These are phyloP conservation scores for Babesia bigemina DNA, from an alignment of 169 alveolate genomes.

Conservation along the genomic window DNA sequence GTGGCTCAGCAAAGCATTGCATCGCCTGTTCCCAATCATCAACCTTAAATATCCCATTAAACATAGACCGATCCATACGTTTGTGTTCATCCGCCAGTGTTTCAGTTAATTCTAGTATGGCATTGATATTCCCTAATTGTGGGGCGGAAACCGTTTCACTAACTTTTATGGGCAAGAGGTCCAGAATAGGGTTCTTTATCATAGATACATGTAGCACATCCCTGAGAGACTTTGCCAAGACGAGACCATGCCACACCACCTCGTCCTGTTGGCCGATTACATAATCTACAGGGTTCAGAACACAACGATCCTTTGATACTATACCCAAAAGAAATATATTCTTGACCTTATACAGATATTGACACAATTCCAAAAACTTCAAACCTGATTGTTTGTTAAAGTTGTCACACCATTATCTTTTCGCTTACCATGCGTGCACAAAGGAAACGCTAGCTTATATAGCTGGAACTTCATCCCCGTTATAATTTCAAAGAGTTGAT, in stretches of 20 bases:
- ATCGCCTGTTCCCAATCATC: conserved; percentile 31
- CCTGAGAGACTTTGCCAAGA: conserved; percentile 70
- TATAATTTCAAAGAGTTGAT: conserved; percentile 50
- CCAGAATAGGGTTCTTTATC: conserved; percentile 53
- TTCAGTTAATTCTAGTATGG: conserved; percentile 30
- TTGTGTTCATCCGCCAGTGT: neutral
- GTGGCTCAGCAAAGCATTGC: neutral
- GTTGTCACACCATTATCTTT: neutral
- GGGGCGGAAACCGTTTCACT: neutral
- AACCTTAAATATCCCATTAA: conserved; percentile 36
- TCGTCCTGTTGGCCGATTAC: conserved; percentile 68
- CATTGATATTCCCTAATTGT: neutral
- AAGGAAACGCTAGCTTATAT: conserved; percentile 48
- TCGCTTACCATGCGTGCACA: conserved; percentile 41
- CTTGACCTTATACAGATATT: conserved; percentile 67
- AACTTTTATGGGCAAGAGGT: conserved; percentile 47
- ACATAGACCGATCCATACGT: neutral
- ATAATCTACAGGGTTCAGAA: conserved; percentile 71
- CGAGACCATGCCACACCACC: conserved; percentile 63
- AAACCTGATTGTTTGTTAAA: conserved; percentile 20
- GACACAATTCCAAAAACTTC: conserved; percentile 66
- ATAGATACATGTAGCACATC: conserved; percentile 69
- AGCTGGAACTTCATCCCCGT: conserved; percentile 66
- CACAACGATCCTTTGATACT: conserved; percentile 64
- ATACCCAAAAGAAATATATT: conserved; percentile 76